These are phyloP conservation scores for Orychophragmus violaceus DNA, from an alignment of 345 rosid species.

Conservation along the genomic window DNA sequence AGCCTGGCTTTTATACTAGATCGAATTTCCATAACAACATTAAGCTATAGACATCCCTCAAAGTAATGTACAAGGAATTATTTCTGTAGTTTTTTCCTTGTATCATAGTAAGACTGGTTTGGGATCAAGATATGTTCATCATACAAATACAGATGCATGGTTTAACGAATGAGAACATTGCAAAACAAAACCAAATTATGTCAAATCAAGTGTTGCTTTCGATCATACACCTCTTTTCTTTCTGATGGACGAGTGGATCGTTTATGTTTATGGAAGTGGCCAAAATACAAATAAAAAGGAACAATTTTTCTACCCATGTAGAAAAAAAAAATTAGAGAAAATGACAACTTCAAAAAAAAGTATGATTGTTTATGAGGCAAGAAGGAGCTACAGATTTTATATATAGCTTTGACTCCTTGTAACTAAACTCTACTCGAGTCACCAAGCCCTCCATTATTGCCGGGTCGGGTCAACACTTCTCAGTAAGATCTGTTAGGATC, in stretches of 20 bases:
- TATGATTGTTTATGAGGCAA: conserved; percentile 15
- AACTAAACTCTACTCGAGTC: conserved; percentile 15
- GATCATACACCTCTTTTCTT: neutral
- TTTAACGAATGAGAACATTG: too few species aligned
- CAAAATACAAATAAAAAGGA: neutral
- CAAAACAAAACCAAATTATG: neutral
- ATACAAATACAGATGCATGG: too few species aligned
- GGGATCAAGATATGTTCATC: too few species aligned
- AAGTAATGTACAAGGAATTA: too few species aligned
- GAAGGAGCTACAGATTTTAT: conserved; percentile 18
- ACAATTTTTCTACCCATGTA: neutral
- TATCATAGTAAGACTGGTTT: too few species aligned
- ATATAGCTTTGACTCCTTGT: conserved; percentile 14
- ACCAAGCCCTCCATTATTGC: conserved; percentile 11
- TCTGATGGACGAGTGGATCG: neutral
- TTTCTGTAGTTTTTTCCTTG: too few species aligned
- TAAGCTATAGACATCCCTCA: too few species aligned
- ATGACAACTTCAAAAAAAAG: neutral
- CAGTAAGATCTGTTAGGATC: conserved; percentile 25
- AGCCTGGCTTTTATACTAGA: too few species aligned
- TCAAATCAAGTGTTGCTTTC: neutral
- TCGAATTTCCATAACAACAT: too few species aligned
- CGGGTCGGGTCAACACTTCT: conserved; percentile 5
- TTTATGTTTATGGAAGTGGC: neutral
- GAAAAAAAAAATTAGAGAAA: conserved; percentile 9